Evolutionary conservation across 2,329 filamentous ascomycete species (phyloP), one percentile per base, ranked within the genome.

Genomic region (Madurella mycetomatis): DNA sequence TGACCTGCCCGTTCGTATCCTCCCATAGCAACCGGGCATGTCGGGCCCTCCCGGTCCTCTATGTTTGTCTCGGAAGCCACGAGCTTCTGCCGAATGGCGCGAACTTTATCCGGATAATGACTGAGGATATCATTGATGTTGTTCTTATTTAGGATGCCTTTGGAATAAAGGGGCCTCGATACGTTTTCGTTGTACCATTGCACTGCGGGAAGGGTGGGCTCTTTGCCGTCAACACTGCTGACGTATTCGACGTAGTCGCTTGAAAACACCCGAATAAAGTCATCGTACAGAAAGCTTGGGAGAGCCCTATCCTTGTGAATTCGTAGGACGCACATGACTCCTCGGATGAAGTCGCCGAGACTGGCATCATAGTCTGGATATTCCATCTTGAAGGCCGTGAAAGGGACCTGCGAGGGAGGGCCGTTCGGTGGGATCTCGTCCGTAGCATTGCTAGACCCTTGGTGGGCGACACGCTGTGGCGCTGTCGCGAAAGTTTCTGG

Each of bases 211-310:
- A 74, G 66, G 0, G 69, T 58, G 18, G 54, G 39, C 9, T 67
- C 62, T 18, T 63, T 62, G 2, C 57, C 55, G 5, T 65, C 61
- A 1, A 64, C 53, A 2, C 61, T 60, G 1, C 62, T 51, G 19
- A 75, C 69, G 51, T 81, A 80, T 0, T 62, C 57, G 7, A 72
- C 57, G 57, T 73, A 83, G 1, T 72, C 69, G 1, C 63, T 64
- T 1, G 72, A 67, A 48, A 76, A 81, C 2, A 65, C 66, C 11
- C 69, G 66, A 44, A 83, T 73, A 49, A 81, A 79, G 51, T 82
- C 80, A 59, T 83, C 80, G 55, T 74, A 82, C 0, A 80, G 62
- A 50, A 68, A 77, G 19, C 72, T 70, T 12, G 71, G 68, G 16
- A 80, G 61, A 4, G 60, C 49, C 9, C 66, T 65, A 12, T 65